These are phyloP conservation scores for Rhodotorula diobovata DNA, from an alignment of 768 basidiomycete species.

Conservation along the genomic window DNA sequence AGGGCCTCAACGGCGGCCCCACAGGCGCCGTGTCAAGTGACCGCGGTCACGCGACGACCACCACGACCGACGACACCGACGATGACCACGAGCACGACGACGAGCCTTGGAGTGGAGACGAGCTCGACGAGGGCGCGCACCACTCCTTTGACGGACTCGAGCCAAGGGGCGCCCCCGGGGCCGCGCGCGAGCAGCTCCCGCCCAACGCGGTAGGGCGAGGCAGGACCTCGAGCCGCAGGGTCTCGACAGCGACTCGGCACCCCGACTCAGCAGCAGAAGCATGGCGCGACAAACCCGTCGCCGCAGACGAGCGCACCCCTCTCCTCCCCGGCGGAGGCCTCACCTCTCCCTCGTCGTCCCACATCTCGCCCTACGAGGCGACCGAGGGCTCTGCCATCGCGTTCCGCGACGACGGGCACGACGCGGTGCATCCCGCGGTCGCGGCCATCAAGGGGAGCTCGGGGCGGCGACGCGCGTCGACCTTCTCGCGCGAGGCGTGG, in stretches of 20 bases:
- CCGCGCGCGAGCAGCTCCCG: not conserved
- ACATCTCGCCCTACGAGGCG: not conserved
- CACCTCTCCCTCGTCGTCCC: no score
- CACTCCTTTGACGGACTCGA: not conserved
- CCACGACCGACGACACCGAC: constrained; percentile 2
- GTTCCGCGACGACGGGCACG: no score
- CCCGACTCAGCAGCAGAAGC: no score
- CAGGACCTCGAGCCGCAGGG: not conserved
- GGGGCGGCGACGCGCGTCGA: constrained; percentile 6
- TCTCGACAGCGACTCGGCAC: not conserved
- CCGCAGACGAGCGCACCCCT: not conserved
- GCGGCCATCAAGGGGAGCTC: not conserved
- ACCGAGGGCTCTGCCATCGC: not conserved
- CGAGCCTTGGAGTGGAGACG: constrained; percentile 2
- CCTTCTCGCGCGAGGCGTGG: constrained; percentile 29
- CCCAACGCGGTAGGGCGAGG: constrained; percentile 5
- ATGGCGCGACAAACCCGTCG: not conserved
- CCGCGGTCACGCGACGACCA: not conserved
- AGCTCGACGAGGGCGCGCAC: not conserved
- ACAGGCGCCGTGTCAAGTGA: not conserved
- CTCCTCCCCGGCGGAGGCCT: not conserved
- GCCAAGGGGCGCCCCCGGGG: not conserved
- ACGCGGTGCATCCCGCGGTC: no score
- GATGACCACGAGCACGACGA: not conserved
- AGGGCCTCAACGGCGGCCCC: no score